Conservation (phyloP, 1,139 yeast species). For the Sugiyamaella xylanicola region DNA sequence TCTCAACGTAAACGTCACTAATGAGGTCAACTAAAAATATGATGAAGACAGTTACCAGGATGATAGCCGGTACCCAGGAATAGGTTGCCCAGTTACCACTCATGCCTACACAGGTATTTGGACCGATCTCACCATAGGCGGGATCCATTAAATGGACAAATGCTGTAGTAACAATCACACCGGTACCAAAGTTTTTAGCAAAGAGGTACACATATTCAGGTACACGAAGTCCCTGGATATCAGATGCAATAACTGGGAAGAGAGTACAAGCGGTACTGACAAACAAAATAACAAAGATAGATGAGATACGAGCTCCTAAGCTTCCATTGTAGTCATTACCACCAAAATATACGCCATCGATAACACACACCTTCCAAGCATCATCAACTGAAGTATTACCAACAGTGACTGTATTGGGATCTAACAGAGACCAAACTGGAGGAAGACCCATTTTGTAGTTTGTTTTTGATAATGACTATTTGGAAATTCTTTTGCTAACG, state of each 20-base stretch:
- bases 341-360: slow-evolving; percentile 44
- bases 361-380: slow-evolving; percentile 45
- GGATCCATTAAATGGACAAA: slow-evolving; percentile 83
- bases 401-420: slow-evolving; percentile 39
- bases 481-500: not conserved
- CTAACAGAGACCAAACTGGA: slow-evolving; percentile 14
- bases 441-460: slow-evolving; percentile 3
- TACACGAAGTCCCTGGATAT: slow-evolving; percentile 42
- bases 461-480: not conserved
- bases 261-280: slow-evolving; percentile 57
- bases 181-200: slow-evolving; percentile 77
- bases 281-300: slow-evolving; percentile 66
- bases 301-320: slow-evolving; percentile 68
- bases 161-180: slow-evolving; percentile 88
- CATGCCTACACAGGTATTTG: slow-evolving; percentile 57
- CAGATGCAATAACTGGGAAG: slow-evolving; percentile 43
- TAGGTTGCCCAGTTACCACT: slow-evolving; percentile 43
- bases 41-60: slow-evolving; percentile 44
- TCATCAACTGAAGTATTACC: slow-evolving; percentile 39
- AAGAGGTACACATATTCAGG: slow-evolving; percentile 64
- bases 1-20: slow-evolving; percentile 33
- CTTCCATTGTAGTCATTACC: slow-evolving; percentile 49
- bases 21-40: slow-evolving; percentile 42
- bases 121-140: slow-evolving; percentile 59
- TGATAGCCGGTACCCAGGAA: slow-evolving; percentile 42